Conservation (phyloP, 345 rosid genomes). For the Syzygium aromaticum region DNA sequence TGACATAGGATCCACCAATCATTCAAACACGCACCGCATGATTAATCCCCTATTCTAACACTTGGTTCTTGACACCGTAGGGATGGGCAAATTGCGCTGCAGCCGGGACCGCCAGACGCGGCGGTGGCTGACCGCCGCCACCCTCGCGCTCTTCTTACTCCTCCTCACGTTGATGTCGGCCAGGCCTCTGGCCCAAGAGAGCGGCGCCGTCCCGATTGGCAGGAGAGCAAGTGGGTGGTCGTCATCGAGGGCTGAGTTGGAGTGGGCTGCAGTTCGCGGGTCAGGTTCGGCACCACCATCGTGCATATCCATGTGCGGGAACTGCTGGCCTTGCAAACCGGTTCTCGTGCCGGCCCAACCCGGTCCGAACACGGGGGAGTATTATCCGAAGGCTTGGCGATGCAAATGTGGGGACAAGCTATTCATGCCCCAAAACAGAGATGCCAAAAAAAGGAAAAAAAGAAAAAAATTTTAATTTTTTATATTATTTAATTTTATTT, state of each 20-base stretch:
- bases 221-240: constrained; percentile 7
- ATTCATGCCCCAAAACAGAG: constrained; percentile 49
- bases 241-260: background rate
- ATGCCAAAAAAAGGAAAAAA: accelerated
- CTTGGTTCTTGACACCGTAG: background rate
- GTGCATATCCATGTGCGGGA: constrained; percentile 82
- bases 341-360: constrained; percentile 89
- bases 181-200: background rate
- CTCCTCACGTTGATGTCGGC: background rate
- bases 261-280: constrained; percentile 36
- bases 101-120: background rate
- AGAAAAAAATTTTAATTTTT: background rate
- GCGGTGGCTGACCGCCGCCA: background rate
- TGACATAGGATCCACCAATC: background rate
- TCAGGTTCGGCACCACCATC: constrained; percentile 60
- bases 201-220: background rate
- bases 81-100: background rate
- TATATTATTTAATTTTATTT: background rate
- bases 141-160: background rate
- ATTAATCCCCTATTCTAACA: background rate
- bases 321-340: constrained; percentile 69
- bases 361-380: constrained; percentile 63
- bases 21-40: background rate
- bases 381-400: constrained; percentile 98
- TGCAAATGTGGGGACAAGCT: constrained; percentile 86